These are phyloP conservation scores for Candida piceae DNA, from an alignment of 805 yeast species.

Conservation along the genomic window DNA sequence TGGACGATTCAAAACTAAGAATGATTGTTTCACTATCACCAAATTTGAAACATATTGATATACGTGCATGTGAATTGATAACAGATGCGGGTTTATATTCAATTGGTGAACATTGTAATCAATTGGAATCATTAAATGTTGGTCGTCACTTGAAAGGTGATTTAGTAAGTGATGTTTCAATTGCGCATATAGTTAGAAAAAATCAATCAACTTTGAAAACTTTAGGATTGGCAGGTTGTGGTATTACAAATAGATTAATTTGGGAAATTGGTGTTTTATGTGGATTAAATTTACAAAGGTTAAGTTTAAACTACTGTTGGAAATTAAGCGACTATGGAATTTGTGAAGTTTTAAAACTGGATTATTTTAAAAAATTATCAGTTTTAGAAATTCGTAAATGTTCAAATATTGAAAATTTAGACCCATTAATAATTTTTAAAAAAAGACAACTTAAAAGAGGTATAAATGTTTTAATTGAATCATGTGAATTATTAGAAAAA, in stretches of 20 bases:
- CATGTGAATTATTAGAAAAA: slow-evolving; percentile 64
- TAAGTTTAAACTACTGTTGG: slow-evolving; percentile 73
- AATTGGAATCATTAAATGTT: slow-evolving; percentile 58
- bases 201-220: slow-evolving; percentile 51
- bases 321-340: slow-evolving; percentile 27
- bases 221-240: slow-evolving; percentile 86
- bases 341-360: slow-evolving; percentile 32
- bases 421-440: slow-evolving; percentile 66
- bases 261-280: slow-evolving; percentile 70
- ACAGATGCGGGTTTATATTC: slow-evolving; percentile 71
- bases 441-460: slow-evolving; percentile 40
- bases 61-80: slow-evolving; percentile 78
- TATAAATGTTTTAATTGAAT: slow-evolving; percentile 61
- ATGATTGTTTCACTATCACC: slow-evolving; percentile 52
- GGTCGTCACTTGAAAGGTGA: slow-evolving; percentile 74
- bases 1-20: slow-evolving; percentile 56
- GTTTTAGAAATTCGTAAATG: slow-evolving; percentile 77
- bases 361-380: slow-evolving; percentile 52
- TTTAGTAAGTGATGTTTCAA: slow-evolving; percentile 63
- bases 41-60: slow-evolving; percentile 58
- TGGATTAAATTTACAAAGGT: slow-evolving; percentile 45
- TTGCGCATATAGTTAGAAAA: slow-evolving; percentile 51
- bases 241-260: slow-evolving; percentile 66
- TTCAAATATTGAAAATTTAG: slow-evolving; percentile 48
- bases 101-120: slow-evolving; percentile 56